Evolutionary conservation across 192 early-diverging fungal genomes (phyloP).

Genomic region (Podila clonocystis): DNA sequence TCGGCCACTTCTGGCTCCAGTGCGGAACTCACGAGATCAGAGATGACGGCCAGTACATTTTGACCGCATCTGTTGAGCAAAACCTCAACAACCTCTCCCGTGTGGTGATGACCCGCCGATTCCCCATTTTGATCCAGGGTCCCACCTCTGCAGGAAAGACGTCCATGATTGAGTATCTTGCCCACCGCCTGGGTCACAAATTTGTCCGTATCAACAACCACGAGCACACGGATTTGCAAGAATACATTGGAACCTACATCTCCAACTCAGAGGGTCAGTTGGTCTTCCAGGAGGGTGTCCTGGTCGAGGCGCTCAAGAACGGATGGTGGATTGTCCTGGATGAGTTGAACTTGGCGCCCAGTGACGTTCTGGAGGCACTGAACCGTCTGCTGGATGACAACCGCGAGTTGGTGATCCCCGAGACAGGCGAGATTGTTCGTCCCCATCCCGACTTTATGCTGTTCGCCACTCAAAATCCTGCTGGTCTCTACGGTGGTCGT

Average conservation of each 20-base stretch:
- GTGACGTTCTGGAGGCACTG: constrained; percentile 97
- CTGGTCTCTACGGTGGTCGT: constrained; percentile 97
- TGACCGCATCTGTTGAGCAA: constrained; percentile 86
- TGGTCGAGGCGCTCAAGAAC: constrained; percentile 92
- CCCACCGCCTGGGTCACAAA: constrained; percentile 87
- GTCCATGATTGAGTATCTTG: constrained; percentile 97
- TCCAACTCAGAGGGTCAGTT: constrained; percentile 83
- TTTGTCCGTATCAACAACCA: constrained; percentile 99
- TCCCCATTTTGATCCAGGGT: constrained; percentile 97
- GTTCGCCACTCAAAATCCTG: constrained; percentile 99
- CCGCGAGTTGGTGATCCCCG: constrained; percentile 94
- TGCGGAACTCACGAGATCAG: constrained; percentile 48
- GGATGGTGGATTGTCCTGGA: constrained; percentile 99
- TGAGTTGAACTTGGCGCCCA: constrained; percentile 97
- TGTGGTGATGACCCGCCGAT: constrained; percentile 89
- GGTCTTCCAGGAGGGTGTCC: constrained; percentile 95
- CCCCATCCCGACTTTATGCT: constrained; percentile 97
- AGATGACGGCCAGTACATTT: constrained; percentile 72
- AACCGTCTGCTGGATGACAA: constrained; percentile 98
- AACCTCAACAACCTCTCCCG: constrained; percentile 92
- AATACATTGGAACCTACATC: constrained; percentile 95
- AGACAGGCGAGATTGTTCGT: constrained; percentile 92
- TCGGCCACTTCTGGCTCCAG: constrained; percentile 91
- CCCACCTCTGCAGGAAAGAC: constrained; percentile 99
- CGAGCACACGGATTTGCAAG: constrained; percentile 98